These are phyloP conservation scores for Penicillium bovifimosum DNA, from an alignment of 495 filamentous ascomycete genomes.

Conservation along the genomic window DNA sequence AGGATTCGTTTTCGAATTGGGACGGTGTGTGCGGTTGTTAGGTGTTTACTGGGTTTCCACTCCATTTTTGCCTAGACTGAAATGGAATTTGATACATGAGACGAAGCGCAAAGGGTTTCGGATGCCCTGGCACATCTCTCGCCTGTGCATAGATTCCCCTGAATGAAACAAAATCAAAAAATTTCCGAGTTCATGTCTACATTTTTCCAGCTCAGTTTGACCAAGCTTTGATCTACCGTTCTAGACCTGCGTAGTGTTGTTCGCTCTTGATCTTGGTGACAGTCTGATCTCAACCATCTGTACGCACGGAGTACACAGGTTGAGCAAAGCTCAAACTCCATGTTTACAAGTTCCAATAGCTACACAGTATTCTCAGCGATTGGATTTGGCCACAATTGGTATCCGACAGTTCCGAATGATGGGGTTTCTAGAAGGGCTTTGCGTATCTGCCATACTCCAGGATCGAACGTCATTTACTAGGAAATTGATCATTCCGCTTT, in stretches of 20 bases:
- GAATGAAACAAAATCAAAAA: slow-evolving; percentile 48
- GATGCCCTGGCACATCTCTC: slow-evolving; percentile 39
- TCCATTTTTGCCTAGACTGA: slow-evolving; percentile 29
- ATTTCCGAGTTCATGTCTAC: slow-evolving; percentile 31
- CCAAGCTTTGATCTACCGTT: background rate
- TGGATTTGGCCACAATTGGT: background rate
- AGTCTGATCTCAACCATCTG: background rate
- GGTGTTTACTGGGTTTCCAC: slow-evolving; percentile 40
- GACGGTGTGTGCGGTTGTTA: slow-evolving; percentile 40
- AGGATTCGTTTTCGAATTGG: slow-evolving; percentile 32
- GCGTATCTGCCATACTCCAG: background rate
- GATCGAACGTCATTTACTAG: background rate
- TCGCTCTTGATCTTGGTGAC: background rate
- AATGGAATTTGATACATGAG: slow-evolving; percentile 38
- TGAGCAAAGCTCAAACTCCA: background rate
- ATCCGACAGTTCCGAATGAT: background rate
- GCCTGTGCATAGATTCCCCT: slow-evolving; percentile 50
- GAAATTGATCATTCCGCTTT: background rate
- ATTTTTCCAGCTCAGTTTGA: background rate
- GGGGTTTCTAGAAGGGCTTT: background rate
- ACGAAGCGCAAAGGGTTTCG: slow-evolving; percentile 40
- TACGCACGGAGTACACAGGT: background rate
- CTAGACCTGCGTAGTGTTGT: slow-evolving; percentile 3
- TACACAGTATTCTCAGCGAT: too few species aligned
- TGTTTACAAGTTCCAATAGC: too few species aligned